Conservation (phyloP, 345 rosid genomes). For the Rubroshorea leprosula region DNA sequence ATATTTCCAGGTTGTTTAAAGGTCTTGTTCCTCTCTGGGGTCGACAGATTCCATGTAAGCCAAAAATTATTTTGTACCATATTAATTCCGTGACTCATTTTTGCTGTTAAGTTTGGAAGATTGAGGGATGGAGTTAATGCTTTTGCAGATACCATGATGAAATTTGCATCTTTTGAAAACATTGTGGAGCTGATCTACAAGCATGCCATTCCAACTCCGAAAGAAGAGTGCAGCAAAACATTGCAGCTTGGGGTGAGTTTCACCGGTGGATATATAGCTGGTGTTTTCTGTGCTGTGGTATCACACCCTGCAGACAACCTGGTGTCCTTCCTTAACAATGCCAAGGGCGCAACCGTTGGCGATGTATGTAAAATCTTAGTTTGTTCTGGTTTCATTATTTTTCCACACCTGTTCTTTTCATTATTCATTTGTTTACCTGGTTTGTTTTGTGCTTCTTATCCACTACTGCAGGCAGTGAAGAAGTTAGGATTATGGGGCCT, state of each 20-base stretch:
- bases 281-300: slow-evolving; percentile 78
- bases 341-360: slow-evolving; percentile 79
- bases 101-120: neutral
- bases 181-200: slow-evolving; percentile 85
- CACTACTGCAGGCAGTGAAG: slow-evolving; percentile 61
- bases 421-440: neutral
- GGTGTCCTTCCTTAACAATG: slow-evolving; percentile 93
- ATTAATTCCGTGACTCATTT: neutral
- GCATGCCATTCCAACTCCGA: slow-evolving; percentile 68
- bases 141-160: slow-evolving; percentile 92
- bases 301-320: slow-evolving; percentile 97
- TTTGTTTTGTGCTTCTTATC: slow-evolving; percentile 7
- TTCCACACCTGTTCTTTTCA: neutral
- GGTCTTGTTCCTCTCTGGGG: slow-evolving; percentile 98
- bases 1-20: slow-evolving; percentile 62
- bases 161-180: slow-evolving; percentile 86
- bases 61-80: neutral
- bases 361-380: slow-evolving; percentile 49
- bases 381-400: no score
- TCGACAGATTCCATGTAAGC: slow-evolving; percentile 96
- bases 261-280: slow-evolving; percentile 90
- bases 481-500: slow-evolving; percentile 75
- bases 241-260: slow-evolving; percentile 91
- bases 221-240: slow-evolving; percentile 66
- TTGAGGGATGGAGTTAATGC: neutral